Evolutionary conservation across 73 alveolate species (phyloP).

Genomic region (Tetrahymena malaccensis): DNA sequence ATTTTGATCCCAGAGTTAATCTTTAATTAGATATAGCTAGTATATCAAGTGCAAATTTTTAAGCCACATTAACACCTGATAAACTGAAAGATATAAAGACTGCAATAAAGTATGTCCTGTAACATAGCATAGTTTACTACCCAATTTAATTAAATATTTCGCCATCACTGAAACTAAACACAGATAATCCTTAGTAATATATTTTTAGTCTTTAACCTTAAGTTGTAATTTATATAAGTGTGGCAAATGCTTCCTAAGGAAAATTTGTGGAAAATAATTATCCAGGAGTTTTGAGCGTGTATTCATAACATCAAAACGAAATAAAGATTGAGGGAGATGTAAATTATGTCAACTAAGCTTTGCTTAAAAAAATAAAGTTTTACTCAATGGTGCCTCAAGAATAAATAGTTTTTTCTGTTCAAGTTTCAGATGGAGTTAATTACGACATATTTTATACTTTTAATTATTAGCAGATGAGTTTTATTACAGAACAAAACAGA

Average conservation of each 20-base stretch:
- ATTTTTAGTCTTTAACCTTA: not conserved
- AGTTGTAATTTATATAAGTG: not conserved
- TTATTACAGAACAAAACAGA: not conserved
- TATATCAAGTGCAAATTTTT: not conserved
- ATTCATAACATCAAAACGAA: not conserved
- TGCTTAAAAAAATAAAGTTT: not conserved
- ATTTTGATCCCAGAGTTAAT: not conserved
- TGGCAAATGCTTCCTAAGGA: not conserved
- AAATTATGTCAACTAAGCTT: not conserved
- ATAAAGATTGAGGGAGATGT: not conserved
- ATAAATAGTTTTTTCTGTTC: not conserved
- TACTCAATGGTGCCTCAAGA: not conserved
- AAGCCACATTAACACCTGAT: not conserved
- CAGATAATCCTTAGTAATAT: not conserved
- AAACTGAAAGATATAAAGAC: not conserved
- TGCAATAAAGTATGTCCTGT: not conserved
- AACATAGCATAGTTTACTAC: not conserved
- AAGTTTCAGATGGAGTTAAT: not conserved
- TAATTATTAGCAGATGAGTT: not conserved
- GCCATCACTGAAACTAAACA: not conserved
- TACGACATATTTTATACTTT: not conserved
- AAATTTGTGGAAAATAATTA: not conserved
- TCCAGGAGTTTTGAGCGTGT: not conserved
- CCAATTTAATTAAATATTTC: not conserved
- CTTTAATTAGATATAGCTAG: not conserved